phyloP scores from a whole-genome alignment of 805 yeast genomes.

The Sugiyamaella valdiviana region DNA sequence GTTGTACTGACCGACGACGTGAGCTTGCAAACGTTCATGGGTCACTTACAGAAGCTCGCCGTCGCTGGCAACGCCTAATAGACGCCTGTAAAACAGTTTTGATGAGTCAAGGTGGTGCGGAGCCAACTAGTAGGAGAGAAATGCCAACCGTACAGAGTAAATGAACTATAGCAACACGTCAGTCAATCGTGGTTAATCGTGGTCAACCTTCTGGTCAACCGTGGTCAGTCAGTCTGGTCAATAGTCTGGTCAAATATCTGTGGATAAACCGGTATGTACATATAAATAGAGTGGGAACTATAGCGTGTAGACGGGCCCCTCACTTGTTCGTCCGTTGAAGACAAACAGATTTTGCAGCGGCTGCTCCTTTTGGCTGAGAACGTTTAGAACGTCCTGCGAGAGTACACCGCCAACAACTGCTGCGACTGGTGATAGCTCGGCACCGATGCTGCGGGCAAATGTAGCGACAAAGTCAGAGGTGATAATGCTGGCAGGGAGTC shows the following conservation, averaged over 20 bases:
- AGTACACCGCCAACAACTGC: conserved; percentile 86
- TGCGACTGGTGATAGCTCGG: conserved; percentile 76
- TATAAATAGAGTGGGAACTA: conserved; percentile 16
- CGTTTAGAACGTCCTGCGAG: conserved; percentile 86
- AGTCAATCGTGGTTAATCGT: too few species aligned
- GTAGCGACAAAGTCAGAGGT: conserved; percentile 32
- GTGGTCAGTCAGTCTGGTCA: conserved; percentile 1
- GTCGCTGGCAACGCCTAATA: conserved; percentile 42
- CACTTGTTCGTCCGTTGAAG: conserved; percentile 63
- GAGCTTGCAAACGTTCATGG: conserved; percentile 88
- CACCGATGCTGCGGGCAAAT: conserved; percentile 32
- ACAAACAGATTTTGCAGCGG: conserved; percentile 79
- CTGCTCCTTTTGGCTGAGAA: conserved; percentile 62
- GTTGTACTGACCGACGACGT: conserved; percentile 96
- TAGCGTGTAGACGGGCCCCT: conserved; percentile 69
- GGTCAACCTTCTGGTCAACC: background rate
- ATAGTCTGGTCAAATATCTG: background rate
- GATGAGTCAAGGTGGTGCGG: background rate
- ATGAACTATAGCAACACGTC: too few species aligned
- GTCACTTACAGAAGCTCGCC: conserved; percentile 85
- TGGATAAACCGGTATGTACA: background rate
- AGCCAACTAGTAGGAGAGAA: background rate
- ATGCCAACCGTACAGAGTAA: too few species aligned
- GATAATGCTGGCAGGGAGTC: conserved; percentile 42
- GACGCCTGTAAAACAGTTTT: background rate